phyloP scores from a whole-genome alignment of 495 filamentous ascomycete genomes.

The Daldinia concentrica region DNA sequence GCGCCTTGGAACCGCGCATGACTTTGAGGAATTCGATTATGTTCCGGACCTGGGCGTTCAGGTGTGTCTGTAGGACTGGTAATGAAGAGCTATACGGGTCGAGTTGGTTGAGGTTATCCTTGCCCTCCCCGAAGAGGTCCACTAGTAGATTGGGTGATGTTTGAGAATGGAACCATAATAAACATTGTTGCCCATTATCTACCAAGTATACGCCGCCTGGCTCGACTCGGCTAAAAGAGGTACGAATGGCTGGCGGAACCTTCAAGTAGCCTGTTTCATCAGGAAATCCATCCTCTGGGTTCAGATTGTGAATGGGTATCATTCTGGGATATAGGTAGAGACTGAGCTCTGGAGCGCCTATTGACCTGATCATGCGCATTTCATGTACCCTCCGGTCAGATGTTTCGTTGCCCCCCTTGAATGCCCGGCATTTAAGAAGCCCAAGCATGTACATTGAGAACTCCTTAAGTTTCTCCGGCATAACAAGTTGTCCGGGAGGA shows the following conservation, averaged over 20 bases:
- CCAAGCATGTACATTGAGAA: constrained; percentile 98
- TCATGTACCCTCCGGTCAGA: constrained; percentile 91
- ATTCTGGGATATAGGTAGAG: constrained; percentile 97
- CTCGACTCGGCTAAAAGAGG: constrained; percentile 89
- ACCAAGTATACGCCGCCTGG: constrained; percentile 96
- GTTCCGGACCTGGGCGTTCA: constrained; percentile 95
- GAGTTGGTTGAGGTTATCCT: constrained; percentile 74
- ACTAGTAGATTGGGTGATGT: constrained; percentile 79
- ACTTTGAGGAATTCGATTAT: constrained; percentile 85
- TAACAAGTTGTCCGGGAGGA: constrained; percentile 90
- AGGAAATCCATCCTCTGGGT: constrained; percentile 86
- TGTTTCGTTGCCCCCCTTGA: constrained; percentile 94
- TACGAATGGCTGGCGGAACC: constrained; percentile 78
- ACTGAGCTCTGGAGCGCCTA: constrained; percentile 84
- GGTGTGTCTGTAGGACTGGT: constrained; percentile 86
- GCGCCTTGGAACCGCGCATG: constrained; percentile 83
- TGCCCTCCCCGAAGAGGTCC: constrained; percentile 87
- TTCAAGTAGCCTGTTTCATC: constrained; percentile 84
- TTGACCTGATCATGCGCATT: constrained; percentile 86
- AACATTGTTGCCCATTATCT: constrained; percentile 92
- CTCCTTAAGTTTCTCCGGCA: constrained; percentile 96
- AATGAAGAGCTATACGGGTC: constrained; percentile 80
- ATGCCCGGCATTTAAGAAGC: constrained; percentile 87
- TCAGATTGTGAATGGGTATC: constrained; percentile 88
- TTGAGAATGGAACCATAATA: constrained; percentile 91